Conservation (phyloP, 2,329 filamentous ascomycete species). For the Zasmidium angulare region DNA sequence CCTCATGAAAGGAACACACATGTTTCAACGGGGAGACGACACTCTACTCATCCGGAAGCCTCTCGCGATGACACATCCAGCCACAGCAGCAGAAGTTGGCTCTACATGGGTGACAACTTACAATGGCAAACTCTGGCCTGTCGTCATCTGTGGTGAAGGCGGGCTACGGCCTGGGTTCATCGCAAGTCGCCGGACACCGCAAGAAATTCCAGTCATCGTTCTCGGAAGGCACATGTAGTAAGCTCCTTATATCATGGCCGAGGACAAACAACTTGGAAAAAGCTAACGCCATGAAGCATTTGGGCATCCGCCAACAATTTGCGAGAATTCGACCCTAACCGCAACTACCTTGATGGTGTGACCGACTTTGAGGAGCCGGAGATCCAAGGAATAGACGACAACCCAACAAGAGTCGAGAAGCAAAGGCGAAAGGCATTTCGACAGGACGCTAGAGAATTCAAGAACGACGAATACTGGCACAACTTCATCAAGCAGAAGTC, state of each 20-base stretch:
- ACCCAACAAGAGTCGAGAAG: constrained; percentile 5
- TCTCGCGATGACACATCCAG: neutral
- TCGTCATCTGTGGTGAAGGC: constrained; percentile 21
- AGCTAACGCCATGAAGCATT: constrained; percentile 13
- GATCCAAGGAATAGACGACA: constrained; percentile 5
- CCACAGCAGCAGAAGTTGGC: constrained; percentile 4
- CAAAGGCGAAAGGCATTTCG: constrained; percentile 13
- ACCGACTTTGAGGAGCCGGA: neutral
- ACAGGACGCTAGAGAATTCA: constrained; percentile 6
- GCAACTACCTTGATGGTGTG: constrained; percentile 14
- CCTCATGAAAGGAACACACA: no score
- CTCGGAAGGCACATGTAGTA: constrained; percentile 26
- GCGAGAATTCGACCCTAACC: constrained; percentile 12
- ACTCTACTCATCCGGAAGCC: neutral
- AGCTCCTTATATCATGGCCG: constrained; percentile 3
- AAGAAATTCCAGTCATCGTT: constrained; percentile 20
- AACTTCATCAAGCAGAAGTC: constrained; percentile 13
- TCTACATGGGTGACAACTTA: constrained; percentile 18
- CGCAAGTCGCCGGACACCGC: neutral
- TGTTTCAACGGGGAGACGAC: neutral
- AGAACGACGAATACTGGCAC: constrained; percentile 9
- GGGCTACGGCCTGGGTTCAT: constrained; percentile 15
- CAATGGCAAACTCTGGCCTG: constrained; percentile 20
- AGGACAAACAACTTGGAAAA: neutral
- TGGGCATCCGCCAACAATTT: constrained; percentile 18